These are phyloP conservation scores for Neohortaea acidophila DNA, from an alignment of 495 filamentous ascomycete genomes.

Conservation along the genomic window DNA sequence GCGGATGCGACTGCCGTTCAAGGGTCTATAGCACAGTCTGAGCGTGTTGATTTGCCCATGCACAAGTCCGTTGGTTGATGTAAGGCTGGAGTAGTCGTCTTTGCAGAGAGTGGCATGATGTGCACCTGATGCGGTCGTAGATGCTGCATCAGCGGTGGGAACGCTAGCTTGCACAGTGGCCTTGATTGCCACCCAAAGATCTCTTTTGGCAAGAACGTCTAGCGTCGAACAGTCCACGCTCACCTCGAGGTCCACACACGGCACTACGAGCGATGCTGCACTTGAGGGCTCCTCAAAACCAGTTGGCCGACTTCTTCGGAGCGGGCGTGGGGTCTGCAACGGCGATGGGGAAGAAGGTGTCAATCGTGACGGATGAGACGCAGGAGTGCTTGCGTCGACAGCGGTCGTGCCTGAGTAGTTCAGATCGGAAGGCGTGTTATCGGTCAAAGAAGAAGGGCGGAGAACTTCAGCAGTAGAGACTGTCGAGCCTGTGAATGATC, in stretches of 20 bases:
- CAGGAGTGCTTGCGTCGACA: too few relatives aligned
- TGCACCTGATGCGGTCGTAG: not conserved
- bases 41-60: constrained; percentile 9
- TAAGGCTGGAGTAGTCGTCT: not conserved
- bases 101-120: too few relatives aligned
- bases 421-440: not conserved
- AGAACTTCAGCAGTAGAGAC: not conserved
- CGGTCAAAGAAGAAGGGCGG: not conserved
- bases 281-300: not conserved
- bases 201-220: constrained; percentile 7
- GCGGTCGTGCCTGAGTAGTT: too few relatives aligned
- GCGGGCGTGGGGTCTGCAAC: constrained; percentile 1
- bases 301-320: not conserved
- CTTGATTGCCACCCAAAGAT: constrained; percentile 14
- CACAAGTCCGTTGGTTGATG: not conserved
- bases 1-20: constrained; percentile 1
- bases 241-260: constrained; percentile 7
- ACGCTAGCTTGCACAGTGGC: constrained; percentile 3
- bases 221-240: constrained; percentile 1
- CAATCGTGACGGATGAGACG: not conserved
- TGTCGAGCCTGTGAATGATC: constrained; percentile 3
- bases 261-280: not conserved
- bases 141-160: not conserved
- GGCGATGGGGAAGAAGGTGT: constrained; percentile 1
- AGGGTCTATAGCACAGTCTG: constrained; percentile 13